phyloP scores from a whole-genome alignment of 2,329 filamentous ascomycete species.

The Diaporthe citrichinensis region DNA sequence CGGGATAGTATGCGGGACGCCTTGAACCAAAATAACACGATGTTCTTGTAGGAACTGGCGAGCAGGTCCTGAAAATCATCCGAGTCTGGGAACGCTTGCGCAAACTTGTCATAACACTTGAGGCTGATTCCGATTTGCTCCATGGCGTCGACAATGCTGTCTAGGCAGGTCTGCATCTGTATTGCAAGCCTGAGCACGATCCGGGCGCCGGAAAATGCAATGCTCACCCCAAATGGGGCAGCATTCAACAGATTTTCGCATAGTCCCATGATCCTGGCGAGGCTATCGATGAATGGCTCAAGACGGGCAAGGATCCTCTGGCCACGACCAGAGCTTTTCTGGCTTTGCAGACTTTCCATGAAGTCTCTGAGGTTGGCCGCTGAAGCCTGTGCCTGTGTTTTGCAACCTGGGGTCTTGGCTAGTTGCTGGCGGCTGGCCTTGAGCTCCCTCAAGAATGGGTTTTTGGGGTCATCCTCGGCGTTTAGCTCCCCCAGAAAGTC shows the following conservation, averaged over 20 bases:
- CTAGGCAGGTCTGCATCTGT: neutral
- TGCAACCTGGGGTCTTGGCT: neutral
- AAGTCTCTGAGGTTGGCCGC: neutral
- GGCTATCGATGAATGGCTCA: neutral
- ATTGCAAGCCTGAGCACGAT: neutral
- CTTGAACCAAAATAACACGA: constrained; percentile 1
- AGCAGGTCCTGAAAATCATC: neutral
- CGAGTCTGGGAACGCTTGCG: neutral
- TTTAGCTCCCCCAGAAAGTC: neutral
- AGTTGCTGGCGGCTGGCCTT: neutral
- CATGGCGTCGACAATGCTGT: constrained; percentile 18
- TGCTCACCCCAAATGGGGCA: neutral
- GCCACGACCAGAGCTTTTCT: neutral
- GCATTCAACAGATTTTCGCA: neutral
- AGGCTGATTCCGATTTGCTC: neutral
- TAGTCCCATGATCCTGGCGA: neutral
- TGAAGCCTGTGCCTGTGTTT: neutral
- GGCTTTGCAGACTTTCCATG: neutral
- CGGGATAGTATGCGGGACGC: neutral
- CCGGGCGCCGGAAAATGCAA: neutral
- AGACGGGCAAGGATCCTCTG: neutral
- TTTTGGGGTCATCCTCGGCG: constrained; percentile 1
- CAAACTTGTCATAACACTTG: neutral
- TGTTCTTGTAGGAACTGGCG: constrained; percentile 7
- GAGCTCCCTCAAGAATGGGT: constrained; percentile 5